Evolutionary conservation across 176 grass and related monocot species (phyloP), one percentile per base, ranked within the genome.

Genomic region (Alopecurus myosuroides): DNA sequence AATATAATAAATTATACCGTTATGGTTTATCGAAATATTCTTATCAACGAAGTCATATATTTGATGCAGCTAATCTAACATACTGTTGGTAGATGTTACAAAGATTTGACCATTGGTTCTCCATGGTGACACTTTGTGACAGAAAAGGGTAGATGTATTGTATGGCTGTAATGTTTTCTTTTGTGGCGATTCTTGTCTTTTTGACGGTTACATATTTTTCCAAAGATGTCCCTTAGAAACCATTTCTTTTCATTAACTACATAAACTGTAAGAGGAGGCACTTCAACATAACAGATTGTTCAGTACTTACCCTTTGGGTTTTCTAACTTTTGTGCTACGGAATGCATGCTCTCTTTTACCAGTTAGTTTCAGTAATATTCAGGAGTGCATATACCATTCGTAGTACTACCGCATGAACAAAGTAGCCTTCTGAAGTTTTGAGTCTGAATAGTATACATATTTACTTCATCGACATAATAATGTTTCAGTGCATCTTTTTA

Each of bases 261-360:
- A 61, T 79, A 33, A 50, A 19, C 69, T 74, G 42, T 25, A 79
- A 78, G 17, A 37, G 50, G 64, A 79, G 26, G 39, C 55, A 65
- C 22, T 63, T 87, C 23, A 46, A 6, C 51, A 50, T 14, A 15
- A 22, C 51, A 50, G 9, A 46, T 79, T 35, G 75, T 74, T 33
- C 22, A 29, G 30, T 29, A 69, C 7, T 28, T 78, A n/a, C 44
- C 37, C 23, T 77, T 85, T 68, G 2, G 19, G 41, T 74, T 89
- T 69, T 60, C 33, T 36, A 77, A 84, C 46, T 74, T 82, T 5
- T 41, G 42, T 67, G 67, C 58, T 78, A 51, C 8, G 35, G 70
- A 72, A 62, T 92, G 34, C 52, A 31, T 87, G 57, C 31, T 12
- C n/a, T 73, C 8, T 70, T 6, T 84, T 68, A 48, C 52, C 10